Percentiles rank a stretch among this genome's conserved stretches.
Evolutionary conservation across 768 basidiomycete species (phyloP).

Genomic region (Tulasnella sp.): DNA sequence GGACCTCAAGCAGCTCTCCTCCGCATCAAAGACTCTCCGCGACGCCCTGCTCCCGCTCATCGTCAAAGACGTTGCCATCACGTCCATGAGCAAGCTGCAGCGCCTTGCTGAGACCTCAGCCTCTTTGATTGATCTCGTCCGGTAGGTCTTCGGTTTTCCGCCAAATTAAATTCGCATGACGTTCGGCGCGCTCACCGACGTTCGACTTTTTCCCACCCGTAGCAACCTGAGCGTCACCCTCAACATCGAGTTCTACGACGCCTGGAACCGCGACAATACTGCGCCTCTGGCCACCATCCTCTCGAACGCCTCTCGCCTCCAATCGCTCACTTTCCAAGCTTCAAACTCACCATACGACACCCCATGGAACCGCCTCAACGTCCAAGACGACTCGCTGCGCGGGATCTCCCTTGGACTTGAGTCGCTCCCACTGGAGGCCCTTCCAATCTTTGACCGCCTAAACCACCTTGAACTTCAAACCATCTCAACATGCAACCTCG

Average conservation of each 20-base stretch:
- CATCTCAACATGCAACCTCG: constrained; percentile 8
- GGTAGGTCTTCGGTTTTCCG: constrained; percentile 8
- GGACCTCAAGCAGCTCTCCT: constrained; percentile 18
- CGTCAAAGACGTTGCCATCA: constrained; percentile 7
- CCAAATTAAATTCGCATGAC: too few relatives aligned
- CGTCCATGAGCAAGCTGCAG: constrained; percentile 17
- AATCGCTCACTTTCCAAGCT: constrained; percentile 18
- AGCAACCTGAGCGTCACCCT: constrained; percentile 18
- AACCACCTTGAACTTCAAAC: constrained; percentile 16
- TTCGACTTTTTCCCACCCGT: not conserved
- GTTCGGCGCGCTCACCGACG: not conserved
- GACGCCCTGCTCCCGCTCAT: constrained; percentile 18
- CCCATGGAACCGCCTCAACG: constrained; percentile 24
- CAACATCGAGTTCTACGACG: constrained; percentile 24
- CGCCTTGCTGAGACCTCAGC: constrained; percentile 1
- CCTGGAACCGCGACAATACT: not conserved
- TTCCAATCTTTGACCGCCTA: constrained; percentile 19
- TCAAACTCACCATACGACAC: constrained; percentile 23
- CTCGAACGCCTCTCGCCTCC: constrained; percentile 5
- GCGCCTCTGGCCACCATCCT: not conserved
- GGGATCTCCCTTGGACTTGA: constrained; percentile 18
- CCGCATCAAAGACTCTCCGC: constrained; percentile 17
- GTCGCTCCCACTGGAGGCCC: not conserved
- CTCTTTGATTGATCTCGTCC: not conserved
- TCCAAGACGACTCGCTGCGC: not conserved